phyloP scores from a whole-genome alignment of 176 grass and related monocot genomes.

The Oropetium thomaeum region DNA sequence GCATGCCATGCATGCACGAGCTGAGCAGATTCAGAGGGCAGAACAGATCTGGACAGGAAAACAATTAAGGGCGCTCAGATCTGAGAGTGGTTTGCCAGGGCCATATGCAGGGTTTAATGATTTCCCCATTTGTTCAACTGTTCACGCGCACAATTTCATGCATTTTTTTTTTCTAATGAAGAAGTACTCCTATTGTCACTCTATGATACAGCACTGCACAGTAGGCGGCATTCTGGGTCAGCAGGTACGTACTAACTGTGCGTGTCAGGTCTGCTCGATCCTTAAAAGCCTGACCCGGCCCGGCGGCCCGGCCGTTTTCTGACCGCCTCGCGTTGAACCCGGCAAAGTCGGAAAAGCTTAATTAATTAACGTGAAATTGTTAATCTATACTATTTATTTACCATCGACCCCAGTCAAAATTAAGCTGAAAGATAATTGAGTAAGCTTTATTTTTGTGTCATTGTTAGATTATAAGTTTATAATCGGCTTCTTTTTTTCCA shows the following conservation, averaged over 20 bases:
- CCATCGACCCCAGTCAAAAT: background rate
- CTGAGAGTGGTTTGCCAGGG: conserved; percentile 32
- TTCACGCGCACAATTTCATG: background rate
- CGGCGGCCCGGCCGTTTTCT: no score
- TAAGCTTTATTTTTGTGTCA: background rate
- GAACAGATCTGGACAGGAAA: conserved; percentile 41
- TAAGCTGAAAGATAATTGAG: background rate
- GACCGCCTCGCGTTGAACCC: background rate
- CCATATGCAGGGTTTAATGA: conserved; percentile 24
- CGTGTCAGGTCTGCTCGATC: background rate
- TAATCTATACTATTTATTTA: background rate
- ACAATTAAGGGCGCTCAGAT: conserved; percentile 36
- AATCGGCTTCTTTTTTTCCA: background rate
- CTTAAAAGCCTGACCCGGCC: background rate
- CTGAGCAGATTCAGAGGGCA: conserved; percentile 25
- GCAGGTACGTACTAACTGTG: no score
- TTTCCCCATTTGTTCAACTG: conserved; percentile 26
- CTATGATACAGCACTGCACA: background rate
- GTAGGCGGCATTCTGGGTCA: no score
- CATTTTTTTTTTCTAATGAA: background rate
- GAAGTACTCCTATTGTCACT: background rate
- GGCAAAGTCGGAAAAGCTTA: no score
- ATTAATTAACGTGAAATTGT: background rate
- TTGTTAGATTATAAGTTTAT: background rate
- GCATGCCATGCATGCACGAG: conserved; percentile 22